A percentile compares a stretch with the other conserved stretches of the same genome.
phyloP scores from a whole-genome alignment of 352 stramenopile species.

The Pythium scleroteichum region DNA sequence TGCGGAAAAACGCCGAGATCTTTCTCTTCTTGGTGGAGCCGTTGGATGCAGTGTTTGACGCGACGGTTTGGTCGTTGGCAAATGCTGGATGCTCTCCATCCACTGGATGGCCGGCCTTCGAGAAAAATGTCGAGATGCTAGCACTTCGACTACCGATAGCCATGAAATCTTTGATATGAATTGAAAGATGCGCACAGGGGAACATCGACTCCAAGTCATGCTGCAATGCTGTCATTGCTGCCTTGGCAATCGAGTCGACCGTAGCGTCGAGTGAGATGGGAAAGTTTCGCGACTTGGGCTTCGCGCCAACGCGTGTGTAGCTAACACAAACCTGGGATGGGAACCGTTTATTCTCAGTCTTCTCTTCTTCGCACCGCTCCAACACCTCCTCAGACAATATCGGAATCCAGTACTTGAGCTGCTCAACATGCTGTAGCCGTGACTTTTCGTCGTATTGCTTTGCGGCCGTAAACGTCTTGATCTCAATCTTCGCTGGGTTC shows the following conservation, averaged over 20 bases:
- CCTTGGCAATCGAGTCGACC: constrained; percentile 53
- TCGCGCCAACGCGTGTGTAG: constrained; percentile 50
- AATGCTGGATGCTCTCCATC: constrained; percentile 8
- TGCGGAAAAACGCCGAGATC: constrained; percentile 61
- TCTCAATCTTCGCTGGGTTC: constrained; percentile 62
- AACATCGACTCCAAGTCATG: constrained; percentile 56
- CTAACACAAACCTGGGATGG: constrained; percentile 61
- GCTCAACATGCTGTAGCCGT: constrained; percentile 42
- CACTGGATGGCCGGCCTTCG: constrained; percentile 25
- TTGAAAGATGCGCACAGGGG: constrained; percentile 50
- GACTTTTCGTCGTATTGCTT: constrained; percentile 85
- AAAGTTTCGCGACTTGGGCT: constrained; percentile 51
- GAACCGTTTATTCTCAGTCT: constrained; percentile 75
- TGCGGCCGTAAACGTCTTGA: constrained; percentile 68
- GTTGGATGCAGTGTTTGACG: neutral
- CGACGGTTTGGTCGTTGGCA: constrained; percentile 7
- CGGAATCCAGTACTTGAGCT: constrained; percentile 77
- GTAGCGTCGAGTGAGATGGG: constrained; percentile 57
- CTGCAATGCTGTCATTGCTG: constrained; percentile 52
- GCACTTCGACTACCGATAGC: constrained; percentile 38
- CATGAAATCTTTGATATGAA: constrained; percentile 76
- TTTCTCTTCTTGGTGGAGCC: constrained; percentile 39
- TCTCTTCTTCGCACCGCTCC: constrained; percentile 78
- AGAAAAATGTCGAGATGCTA: constrained; percentile 78
- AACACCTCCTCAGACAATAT: constrained; percentile 77